phyloP scores from a whole-genome alignment of 2,329 filamentous ascomycete species.

The Cryphonectria carpinicola region DNA sequence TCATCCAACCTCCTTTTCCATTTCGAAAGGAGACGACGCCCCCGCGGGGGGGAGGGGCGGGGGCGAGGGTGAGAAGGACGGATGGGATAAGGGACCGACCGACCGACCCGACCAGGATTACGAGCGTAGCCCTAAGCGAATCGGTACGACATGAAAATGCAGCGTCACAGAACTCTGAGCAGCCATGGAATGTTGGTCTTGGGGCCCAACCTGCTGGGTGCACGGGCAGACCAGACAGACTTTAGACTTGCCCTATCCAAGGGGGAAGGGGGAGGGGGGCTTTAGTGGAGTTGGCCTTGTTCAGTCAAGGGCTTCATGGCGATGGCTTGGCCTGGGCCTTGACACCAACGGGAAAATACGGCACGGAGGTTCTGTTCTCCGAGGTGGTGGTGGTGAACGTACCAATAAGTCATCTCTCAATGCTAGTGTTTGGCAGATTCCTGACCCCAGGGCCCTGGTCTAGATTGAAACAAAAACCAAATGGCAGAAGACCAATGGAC shows the following conservation, averaged over 20 bases:
- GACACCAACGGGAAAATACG: background rate
- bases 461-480: slow-evolving; percentile 8
- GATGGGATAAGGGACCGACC: background rate
- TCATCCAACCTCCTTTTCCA: background rate
- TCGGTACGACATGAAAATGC: background rate
- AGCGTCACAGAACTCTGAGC: background rate
- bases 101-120: background rate
- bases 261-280: too few relatives aligned
- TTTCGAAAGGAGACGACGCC: background rate
- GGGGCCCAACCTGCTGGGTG: background rate
- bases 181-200: too few relatives aligned
- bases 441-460: background rate
- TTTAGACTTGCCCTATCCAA: background rate
- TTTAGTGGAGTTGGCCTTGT: background rate
- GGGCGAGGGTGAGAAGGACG: background rate
- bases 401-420: background rate
- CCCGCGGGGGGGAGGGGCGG: too few relatives aligned
- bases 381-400: background rate
- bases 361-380: background rate
- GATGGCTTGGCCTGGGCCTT: too few relatives aligned
- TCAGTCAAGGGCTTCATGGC: too few relatives aligned
- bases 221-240: background rate
- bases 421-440: background rate
- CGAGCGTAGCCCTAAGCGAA: background rate
- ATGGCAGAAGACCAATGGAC: background rate